Evolutionary conservation across 2,329 filamentous ascomycete genomes (phyloP), one percentile per base, ranked within the genome.

Genomic region (Phialocephala subalpina): DNA sequence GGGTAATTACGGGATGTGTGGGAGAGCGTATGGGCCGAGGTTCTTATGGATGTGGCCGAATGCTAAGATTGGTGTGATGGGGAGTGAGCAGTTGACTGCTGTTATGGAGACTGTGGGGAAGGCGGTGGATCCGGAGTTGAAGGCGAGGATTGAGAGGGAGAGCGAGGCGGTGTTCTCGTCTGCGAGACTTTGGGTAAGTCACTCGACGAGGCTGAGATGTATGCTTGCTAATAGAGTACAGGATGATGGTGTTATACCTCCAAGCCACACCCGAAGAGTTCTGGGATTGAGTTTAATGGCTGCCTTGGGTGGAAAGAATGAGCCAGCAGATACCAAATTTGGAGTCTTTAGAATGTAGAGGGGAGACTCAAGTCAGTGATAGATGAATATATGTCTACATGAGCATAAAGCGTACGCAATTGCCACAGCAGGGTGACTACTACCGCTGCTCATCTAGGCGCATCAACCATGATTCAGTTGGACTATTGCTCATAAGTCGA

Each of bases 1-100:
- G 8, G 96, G 96, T 3, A 99, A 98, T 79, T 99, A 99, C 77
- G 96, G 95, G 74, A 99, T 99, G 96, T 98, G 93, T 77, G 96
- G 96, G 25, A 87, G 96, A 59, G 95, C 96, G 1, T 99, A 97
- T 79, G 88, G 87, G n/a, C 95, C 95, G 0, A 85, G 94, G 14
- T 93, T 98, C 78, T 80, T 98, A 67, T 97, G 93, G 89, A 97
- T 95, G 85, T 99, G 96, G 96, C 96, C 96, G 47, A 97, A 97
- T 73, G 94, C 96, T n/a, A 92, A 92, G 76, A 93, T 97, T 58
- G 93, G 92, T 36, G 94, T 99, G 73, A 99, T 99, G 96, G 96
- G 96, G 22, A 87, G 92, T 47, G 95, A 97, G 80, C 95, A 98
- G 82, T 84, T 99, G 40, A 90, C 91, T 8, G 87, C 91, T 3